Evolutionary conservation across 495 filamentous ascomycete species (phyloP), one percentile per base, ranked within the genome.

Genomic region (Margaritispora aquatica): DNA sequence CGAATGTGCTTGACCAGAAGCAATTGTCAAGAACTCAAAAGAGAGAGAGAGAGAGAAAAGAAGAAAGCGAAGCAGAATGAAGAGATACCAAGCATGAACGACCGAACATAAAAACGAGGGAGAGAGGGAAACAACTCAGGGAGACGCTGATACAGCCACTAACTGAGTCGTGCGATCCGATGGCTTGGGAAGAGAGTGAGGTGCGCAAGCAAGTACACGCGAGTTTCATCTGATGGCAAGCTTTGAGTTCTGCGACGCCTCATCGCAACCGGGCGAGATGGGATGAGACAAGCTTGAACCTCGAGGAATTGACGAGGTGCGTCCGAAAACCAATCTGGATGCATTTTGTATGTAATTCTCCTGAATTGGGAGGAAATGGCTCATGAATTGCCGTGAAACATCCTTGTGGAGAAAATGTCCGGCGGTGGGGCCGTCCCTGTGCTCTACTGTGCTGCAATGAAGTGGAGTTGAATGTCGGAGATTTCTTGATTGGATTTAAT

Each of bases 1-100:
- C 34, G 59, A 59, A 65, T 55, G n/a, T 61, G 59, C 59, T 62
- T 65, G 49, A 62, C 62, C 55, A 68, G 63, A 63, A 61, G 63
- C 55, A 55, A 63, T 57, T 63, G 55, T 49, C 29, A 34, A 54
- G n/a, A 44, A 44, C 38, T 44, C 38, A 44, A 44, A 44, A 44
- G 15, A 10, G 38, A 44, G 38, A n/a, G n/a, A n/a, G n/a, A n/a
- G n/a, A n/a, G n/a, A n/a, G n/a, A n/a, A n/a, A 44, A 44, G 10
- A 36, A 59, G 49, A 63, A 57, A 61, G 20, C 47, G 61, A 63
- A 52, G 27, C 5, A 41, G 20, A 63, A 31, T 22, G 26, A 41
- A 60, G 57, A 51, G 34, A 58, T 38, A 51, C 52, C 13, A 20
- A 55, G 51, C 38, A 38, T 24, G 54, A 48, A n/a, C n/a, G n/a